Evolutionary conservation across 805 yeast species (phyloP).

Genomic region (Monosporozyma servazzii): DNA sequence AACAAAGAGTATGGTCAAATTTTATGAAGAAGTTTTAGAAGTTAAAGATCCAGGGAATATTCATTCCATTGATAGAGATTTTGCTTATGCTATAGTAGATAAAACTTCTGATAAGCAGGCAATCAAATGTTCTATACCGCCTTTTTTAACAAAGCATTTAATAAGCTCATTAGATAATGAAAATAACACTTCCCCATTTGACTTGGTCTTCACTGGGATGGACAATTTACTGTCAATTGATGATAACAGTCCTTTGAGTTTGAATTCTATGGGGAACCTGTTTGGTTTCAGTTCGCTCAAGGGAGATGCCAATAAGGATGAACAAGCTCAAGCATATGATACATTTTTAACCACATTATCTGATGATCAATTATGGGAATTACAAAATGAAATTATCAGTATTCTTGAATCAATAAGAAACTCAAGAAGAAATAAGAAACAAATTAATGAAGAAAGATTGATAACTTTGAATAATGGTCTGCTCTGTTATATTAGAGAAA

Average conservation of each 20-base stretch:
- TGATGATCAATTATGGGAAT: constrained; percentile 18
- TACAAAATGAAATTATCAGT: constrained; percentile 18
- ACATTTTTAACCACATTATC: constrained; percentile 19
- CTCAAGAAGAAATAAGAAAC: constrained; percentile 9
- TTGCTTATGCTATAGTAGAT: constrained; percentile 18
- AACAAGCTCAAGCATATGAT: neutral
- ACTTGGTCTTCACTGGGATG: constrained; percentile 22
- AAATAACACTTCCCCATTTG: constrained; percentile 10
- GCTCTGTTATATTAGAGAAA: constrained; percentile 23
- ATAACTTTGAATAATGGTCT: constrained; percentile 27
- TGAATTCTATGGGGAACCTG: constrained; percentile 18
- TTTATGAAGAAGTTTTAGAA: constrained; percentile 11
- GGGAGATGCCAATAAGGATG: neutral
- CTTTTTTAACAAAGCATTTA: constrained; percentile 7
- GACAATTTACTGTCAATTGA: constrained; percentile 13
- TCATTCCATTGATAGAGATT: constrained; percentile 6
- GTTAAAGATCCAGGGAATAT: neutral
- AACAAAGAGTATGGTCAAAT: constrained; percentile 14
- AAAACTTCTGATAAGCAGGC: constrained; percentile 5
- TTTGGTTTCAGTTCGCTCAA: neutral
- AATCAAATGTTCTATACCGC: constrained; percentile 21
- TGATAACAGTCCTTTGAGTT: constrained; percentile 5
- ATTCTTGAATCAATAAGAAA: constrained; percentile 12
- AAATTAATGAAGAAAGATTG: constrained; percentile 21
- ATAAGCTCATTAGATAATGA: neutral